phyloP scores from a whole-genome alignment of 192 early-diverging fungal genomes.

The Entomortierella chlamydospora region DNA sequence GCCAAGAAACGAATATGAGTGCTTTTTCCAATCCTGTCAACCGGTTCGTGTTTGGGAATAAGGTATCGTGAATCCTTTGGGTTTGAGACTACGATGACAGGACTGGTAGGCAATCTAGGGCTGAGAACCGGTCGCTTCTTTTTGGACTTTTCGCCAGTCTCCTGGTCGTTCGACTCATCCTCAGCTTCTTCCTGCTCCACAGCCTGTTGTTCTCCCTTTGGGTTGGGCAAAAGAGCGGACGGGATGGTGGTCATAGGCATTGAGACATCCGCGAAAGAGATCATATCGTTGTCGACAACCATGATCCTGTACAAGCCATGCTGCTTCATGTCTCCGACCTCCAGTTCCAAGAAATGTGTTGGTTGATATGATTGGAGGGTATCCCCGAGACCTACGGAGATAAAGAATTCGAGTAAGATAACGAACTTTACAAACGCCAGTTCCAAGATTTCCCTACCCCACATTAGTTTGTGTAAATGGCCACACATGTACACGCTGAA shows the following conservation, averaged over 20 bases:
- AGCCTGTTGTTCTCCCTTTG: background rate
- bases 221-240: constrained; percentile 41
- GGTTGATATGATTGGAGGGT: constrained; percentile 74
- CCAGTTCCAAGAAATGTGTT: constrained; percentile 81
- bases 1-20: constrained; percentile 83
- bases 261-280: constrained; percentile 81
- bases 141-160: constrained; percentile 1
- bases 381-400: constrained; percentile 59
- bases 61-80: constrained; percentile 88
- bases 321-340: constrained; percentile 91
- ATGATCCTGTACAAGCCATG: constrained; percentile 89
- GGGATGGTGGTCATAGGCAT: constrained; percentile 74
- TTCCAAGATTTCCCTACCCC: constrained; percentile 59
- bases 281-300: constrained; percentile 87
- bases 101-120: constrained; percentile 62
- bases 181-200: background rate
- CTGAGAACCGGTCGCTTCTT: constrained; percentile 44
- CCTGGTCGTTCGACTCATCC: background rate
- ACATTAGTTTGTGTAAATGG: constrained; percentile 83
- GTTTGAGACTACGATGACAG: constrained; percentile 86
- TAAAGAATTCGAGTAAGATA: background rate
- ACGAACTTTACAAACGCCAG: background rate
- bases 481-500: constrained; percentile 88
- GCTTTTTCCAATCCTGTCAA: constrained; percentile 67
- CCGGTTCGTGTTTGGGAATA: constrained; percentile 79